phyloP scores from a whole-genome alignment of 2,329 filamentous ascomycete genomes.

The Fusarium sp. region DNA sequence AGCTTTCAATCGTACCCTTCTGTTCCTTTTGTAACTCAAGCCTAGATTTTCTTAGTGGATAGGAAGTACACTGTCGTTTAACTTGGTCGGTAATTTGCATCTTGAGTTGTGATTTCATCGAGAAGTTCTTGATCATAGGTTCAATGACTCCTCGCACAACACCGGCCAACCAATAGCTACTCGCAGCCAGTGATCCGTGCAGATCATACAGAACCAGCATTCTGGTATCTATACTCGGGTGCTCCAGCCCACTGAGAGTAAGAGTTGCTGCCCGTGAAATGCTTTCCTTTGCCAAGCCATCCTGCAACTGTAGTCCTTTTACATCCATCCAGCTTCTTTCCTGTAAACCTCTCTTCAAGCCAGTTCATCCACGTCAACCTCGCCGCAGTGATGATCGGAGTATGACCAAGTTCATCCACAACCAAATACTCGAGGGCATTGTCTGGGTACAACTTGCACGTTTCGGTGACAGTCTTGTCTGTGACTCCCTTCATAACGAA shows the following conservation, averaged over 20 bases:
- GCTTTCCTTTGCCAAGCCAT: constrained; percentile 2
- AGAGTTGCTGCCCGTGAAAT: constrained; percentile 3
- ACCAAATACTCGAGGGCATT: background rate
- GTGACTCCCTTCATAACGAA: background rate
- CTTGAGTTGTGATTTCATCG: background rate
- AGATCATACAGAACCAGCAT: constrained; percentile 3
- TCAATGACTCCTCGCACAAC: too few species aligned
- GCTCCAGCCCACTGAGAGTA: constrained; percentile 18
- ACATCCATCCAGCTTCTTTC: background rate
- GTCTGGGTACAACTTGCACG: rapidly evolving
- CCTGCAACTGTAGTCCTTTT: background rate
- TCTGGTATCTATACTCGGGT: constrained; percentile 14
- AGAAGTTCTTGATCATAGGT: background rate
- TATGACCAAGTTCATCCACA: constrained; percentile 1
- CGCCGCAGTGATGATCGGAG: background rate
- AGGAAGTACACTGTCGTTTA: background rate
- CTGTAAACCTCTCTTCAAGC: background rate
- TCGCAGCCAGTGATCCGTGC: too few species aligned
- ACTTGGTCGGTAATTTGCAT: background rate
- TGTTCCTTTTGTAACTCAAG: background rate
- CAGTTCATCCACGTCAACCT: constrained; percentile 9
- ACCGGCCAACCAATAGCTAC: too few species aligned
- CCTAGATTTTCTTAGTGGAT: background rate
- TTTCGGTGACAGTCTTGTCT: background rate
- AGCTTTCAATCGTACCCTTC: background rate